A percentile compares a stretch with the other conserved stretches of the same genome.
phyloP scores from a whole-genome alignment of 139 green algal species.

The Trebouxia sp. region DNA sequence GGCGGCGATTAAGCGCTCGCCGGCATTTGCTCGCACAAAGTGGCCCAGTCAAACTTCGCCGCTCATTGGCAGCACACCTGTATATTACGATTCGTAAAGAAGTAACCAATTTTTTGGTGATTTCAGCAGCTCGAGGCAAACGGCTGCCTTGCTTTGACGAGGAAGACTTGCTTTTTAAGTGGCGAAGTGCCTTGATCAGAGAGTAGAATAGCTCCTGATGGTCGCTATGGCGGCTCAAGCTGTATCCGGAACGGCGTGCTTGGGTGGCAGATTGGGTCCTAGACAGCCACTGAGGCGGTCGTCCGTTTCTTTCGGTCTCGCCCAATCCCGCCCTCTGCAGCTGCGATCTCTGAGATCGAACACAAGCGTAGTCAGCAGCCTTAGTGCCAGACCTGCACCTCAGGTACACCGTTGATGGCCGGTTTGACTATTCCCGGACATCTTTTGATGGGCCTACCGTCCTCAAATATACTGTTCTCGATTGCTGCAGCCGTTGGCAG shows the following conservation, averaged over 20 bases:
- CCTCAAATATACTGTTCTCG: background rate
- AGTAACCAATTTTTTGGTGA: no score
- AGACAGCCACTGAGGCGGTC: slow-evolving; percentile 9
- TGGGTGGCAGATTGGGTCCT: background rate
- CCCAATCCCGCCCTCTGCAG: background rate
- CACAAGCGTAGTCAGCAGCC: background rate
- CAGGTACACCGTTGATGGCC: background rate
- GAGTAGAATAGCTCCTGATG: background rate
- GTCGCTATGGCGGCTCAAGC: slow-evolving; percentile 8
- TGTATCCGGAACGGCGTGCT: slow-evolving; percentile 5
- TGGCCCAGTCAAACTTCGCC: no score
- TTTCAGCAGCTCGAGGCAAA: no score
- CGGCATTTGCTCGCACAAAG: no score
- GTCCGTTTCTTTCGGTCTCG: background rate
- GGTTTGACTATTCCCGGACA: background rate
- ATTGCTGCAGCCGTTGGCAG: background rate
- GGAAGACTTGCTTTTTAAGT: no score
- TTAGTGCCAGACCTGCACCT: background rate
- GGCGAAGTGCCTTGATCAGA: background rate
- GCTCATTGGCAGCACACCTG: no score
- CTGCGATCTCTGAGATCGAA: background rate
- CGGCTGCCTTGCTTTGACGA: no score
- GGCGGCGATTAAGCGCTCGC: no score
- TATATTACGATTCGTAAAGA: no score
- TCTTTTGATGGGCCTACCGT: background rate